Evolutionary conservation across 116 monocot genomes (phyloP).

Genomic region (Zostera marina): DNA sequence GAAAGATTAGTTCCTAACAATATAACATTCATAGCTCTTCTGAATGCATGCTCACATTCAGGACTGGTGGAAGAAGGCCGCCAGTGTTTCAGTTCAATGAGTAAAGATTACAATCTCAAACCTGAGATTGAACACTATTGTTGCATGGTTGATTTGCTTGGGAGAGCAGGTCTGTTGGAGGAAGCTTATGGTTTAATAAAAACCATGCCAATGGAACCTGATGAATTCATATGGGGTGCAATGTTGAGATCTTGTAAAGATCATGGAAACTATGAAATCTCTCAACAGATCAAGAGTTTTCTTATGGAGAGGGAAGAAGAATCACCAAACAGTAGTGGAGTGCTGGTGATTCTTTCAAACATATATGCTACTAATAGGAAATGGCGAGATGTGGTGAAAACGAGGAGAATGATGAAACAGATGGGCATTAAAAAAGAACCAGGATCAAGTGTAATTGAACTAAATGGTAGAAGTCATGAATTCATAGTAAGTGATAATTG

Average conservation of each 20-base stretch:
- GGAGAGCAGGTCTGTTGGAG: slow-evolving; percentile 37
- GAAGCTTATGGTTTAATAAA: slow-evolving; percentile 46
- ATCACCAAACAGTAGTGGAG: slow-evolving; percentile 28
- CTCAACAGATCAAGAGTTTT: slow-evolving; percentile 13
- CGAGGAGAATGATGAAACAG: slow-evolving; percentile 47
- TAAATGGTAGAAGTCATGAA: slow-evolving; percentile 4
- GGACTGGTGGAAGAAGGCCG: slow-evolving; percentile 60
- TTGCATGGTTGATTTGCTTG: slow-evolving; percentile 69
- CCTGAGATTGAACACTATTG: slow-evolving; percentile 62
- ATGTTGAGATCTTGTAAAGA: slow-evolving; percentile 47
- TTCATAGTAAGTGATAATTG: slow-evolving; percentile 6
- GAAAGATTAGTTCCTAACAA: slow-evolving; percentile 34
- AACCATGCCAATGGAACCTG: slow-evolving; percentile 52
- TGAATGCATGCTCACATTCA: slow-evolving; percentile 54
- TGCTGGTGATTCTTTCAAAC: slow-evolving; percentile 59
- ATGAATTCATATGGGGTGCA: slow-evolving; percentile 47
- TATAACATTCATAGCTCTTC: slow-evolving; percentile 47
- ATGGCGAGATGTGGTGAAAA: slow-evolving; percentile 40
- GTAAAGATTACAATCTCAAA: slow-evolving; percentile 19
- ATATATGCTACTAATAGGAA: slow-evolving; percentile 37
- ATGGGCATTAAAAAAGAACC: slow-evolving; percentile 49
- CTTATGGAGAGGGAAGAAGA: slow-evolving; percentile 19
- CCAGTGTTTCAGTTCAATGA: slow-evolving; percentile 30
- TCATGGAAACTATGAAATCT: slow-evolving; percentile 24
- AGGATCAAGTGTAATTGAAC: slow-evolving; percentile 44